Evolutionary conservation across 2,329 filamentous ascomycete species (phyloP), one percentile per base, ranked within the genome.

Genomic region (Aureobasidium sp.): DNA sequence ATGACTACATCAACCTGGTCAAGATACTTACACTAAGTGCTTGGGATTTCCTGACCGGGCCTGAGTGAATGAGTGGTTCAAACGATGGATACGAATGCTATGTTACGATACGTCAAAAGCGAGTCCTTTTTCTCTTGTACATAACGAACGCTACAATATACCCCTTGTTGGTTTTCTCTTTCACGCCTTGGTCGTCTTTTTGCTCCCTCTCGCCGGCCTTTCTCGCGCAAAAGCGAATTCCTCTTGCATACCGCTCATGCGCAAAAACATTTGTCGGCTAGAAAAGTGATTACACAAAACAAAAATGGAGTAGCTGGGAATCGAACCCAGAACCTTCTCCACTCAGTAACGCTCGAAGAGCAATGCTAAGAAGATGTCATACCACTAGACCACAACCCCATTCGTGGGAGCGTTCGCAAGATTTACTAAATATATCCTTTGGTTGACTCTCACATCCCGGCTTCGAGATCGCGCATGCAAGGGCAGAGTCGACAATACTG

Each of bases 1-100:
- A 67, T 7, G 66, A 68, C 44, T 68, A 64, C 44, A 16, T 67
- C 47, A 47, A 60, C 14, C 60, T 64, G 2, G 50, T 67, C 10
- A 67, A 65, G 55, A 61, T 65, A 3, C 63, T 67, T 48, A 60
- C 58, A 1, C 55, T 66, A 32, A 58, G 64, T 6, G 64, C 61
- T 10, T 68, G 62, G 66, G 64, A 67, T 27, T 68, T 59, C 45
- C 55, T 63, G 5, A 52, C 53, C 21, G 56, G 57, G 6, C 48
- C 48, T 24, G 45, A 39, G 25, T 50, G 39, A 24, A 25, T 25
- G 10, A 14, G 12, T 16, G 27, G 7, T 29, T 12, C 27, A 8
- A 12, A 21, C 41, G 40, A 45, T 45, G 29, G 19, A 34, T 19
- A 34, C 24, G 27, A 34, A n/a, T n/a, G n/a, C n/a, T 12, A 32